Percentiles rank a stretch among this genome's conserved stretches.
phyloP scores from a whole-genome alignment of 1,284 basidiomycete species.

The Irpex rosettiformis region DNA sequence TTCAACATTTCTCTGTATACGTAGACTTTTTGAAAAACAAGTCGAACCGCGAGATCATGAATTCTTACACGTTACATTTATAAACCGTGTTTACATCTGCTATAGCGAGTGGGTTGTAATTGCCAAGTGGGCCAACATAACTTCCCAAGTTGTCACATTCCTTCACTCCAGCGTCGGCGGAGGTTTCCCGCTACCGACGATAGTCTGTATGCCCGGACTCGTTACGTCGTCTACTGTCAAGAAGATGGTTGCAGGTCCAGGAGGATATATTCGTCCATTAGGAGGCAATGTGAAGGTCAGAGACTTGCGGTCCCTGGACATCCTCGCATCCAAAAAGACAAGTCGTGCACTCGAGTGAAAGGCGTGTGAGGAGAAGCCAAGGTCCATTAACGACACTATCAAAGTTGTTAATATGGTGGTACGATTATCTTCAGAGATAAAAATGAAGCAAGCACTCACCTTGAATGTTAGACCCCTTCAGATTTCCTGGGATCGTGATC shows the following conservation, averaged over 20 bases:
- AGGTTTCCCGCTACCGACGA: conserved; percentile 12
- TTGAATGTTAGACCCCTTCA: conserved; percentile 24
- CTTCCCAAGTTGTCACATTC: too few species aligned
- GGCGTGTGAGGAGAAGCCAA: conserved; percentile 46
- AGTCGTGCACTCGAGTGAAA: conserved; percentile 43
- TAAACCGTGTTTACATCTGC: too few species aligned
- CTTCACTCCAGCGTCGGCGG: conserved; percentile 10
- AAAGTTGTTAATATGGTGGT: neutral
- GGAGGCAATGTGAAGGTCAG: conserved; percentile 43
- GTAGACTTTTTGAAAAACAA: too few species aligned
- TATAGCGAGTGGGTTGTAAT: too few species aligned
- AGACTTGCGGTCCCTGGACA: conserved; percentile 33
- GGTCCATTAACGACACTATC: conserved; percentile 42
- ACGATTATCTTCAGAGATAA: neutral
- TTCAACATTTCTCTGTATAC: too few species aligned
- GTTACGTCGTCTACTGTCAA: conserved; percentile 30
- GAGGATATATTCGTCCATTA: conserved; percentile 43
- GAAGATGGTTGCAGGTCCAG: conserved; percentile 48
- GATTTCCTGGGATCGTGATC: conserved; percentile 28
- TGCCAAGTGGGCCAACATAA: too few species aligned
- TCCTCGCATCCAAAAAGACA: conserved; percentile 40
- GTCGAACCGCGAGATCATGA: too few species aligned
- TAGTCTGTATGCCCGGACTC: conserved; percentile 9
- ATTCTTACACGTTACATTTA: too few species aligned
- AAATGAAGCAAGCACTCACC: conserved; percentile 16